Evolutionary conservation across 2,329 filamentous ascomycete species (phyloP), one percentile per base, ranked within the genome.

Genomic region (Orbilia quercus): DNA sequence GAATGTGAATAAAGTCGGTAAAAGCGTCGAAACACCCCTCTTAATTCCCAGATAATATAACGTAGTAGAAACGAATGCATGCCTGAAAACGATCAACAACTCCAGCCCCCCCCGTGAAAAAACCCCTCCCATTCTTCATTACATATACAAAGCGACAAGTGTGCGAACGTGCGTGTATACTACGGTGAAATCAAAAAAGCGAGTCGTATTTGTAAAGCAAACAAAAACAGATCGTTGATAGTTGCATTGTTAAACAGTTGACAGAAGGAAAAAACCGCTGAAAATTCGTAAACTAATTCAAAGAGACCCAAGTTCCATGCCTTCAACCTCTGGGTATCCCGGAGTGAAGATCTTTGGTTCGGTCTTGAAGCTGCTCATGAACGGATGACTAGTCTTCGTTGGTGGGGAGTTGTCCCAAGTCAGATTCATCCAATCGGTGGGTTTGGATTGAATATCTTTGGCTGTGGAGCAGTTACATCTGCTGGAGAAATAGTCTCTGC

Each of bases 371-470:
- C 47, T 60, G 54, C 22, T 55, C 60, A 73, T 66, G 42, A 66
- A 73, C 36, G 53, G 60, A 20, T 64, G 60, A 28, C 54, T 54
- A 1, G 60, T 66, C 55, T 73, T 73, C 4, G 60, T 60, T 62
- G 69, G 69, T 57, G 69, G 69, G 48, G 69, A 73, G 47, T 73
- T 73, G 34, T 73, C 69, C 69, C 69, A 73, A 42, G 44, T 73
- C 38, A 73, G 20, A 40, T 59, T 65, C 69, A 73, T 73, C 69
- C 69, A 73, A 20, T 73, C 69, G 14, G 55, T 62, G 9, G 69
- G 34, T 50, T 66, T 73, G 18, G 69, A 73, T 23, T 66, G 38
- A 23, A 66, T 73, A 23, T 34, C 20, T 23, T 48, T 53, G 2
- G 60, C 34, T 22, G 22, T 42, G 7, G 60, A 73, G 44, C 69